A percentile compares a stretch with the other conserved stretches of the same genome.
phyloP scores from a whole-genome alignment of 306 rosid genomes.

The Lathyrus aphaca region DNA sequence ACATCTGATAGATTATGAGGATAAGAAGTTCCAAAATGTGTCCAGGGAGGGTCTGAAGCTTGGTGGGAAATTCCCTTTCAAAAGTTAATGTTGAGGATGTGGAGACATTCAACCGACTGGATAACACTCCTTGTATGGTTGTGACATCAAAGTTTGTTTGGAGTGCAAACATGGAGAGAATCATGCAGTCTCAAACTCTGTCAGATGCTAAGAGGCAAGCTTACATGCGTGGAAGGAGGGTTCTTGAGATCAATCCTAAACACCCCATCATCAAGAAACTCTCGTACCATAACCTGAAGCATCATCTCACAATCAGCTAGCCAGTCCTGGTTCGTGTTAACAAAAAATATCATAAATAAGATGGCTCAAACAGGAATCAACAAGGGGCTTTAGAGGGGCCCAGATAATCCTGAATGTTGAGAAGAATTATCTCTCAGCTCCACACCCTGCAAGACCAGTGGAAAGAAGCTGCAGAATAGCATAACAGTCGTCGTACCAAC shows the following conservation, averaged over 20 bases:
- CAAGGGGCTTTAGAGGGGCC: too few species aligned
- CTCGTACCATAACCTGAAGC: too few species aligned
- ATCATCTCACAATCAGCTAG: too few species aligned
- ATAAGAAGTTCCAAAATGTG: slow-evolving; percentile 95
- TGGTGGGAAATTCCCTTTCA: slow-evolving; percentile 90
- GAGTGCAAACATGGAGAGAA: slow-evolving; percentile 99
- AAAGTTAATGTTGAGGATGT: slow-evolving; percentile 92
- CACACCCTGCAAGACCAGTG: too few species aligned
- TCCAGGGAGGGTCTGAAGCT: slow-evolving; percentile 99
- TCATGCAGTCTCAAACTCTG: slow-evolving; percentile 94
- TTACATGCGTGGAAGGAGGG: slow-evolving; percentile 98
- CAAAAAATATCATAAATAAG: too few species aligned
- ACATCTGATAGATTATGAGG: slow-evolving; percentile 98
- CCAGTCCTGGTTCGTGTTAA: too few species aligned
- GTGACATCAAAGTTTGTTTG: slow-evolving; percentile 97
- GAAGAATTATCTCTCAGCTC: too few species aligned
- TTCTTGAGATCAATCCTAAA: slow-evolving; percentile 97
- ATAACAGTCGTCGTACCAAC: too few species aligned
- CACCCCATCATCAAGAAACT: slow-evolving; percentile 98
- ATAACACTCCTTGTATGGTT: slow-evolving; percentile 95
- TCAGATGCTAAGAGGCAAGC: slow-evolving; percentile 95
- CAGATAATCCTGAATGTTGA: too few species aligned
- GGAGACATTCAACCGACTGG: slow-evolving; percentile 88
- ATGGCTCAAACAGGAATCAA: too few species aligned
- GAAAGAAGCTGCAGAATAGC: too few species aligned